Evolutionary conservation across 148 eudicot genomes (phyloP).

Genomic region (Pharnaceum exiguum): DNA sequence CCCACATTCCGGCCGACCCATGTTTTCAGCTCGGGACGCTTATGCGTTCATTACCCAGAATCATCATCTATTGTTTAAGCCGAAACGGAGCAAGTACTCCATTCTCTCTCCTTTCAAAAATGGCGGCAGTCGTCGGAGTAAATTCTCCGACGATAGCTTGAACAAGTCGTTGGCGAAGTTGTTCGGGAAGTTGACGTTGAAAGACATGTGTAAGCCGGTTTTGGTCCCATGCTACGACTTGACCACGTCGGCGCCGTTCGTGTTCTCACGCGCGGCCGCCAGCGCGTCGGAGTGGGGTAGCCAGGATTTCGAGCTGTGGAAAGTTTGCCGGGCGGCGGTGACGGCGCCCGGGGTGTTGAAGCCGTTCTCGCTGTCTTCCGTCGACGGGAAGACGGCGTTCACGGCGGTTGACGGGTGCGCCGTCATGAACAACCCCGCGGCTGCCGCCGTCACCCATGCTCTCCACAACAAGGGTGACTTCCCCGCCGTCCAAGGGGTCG

Average conservation of each 20-base stretch:
- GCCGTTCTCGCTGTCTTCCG: slow-evolving; percentile 40
- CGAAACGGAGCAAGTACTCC: too few relatives aligned
- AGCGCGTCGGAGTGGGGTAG: slow-evolving; percentile 45
- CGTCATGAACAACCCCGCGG: slow-evolving; percentile 74
- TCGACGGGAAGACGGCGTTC: slow-evolving; percentile 47
- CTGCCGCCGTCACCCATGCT: slow-evolving; percentile 69
- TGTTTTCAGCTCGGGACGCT: slow-evolving; percentile 50
- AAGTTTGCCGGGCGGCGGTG: slow-evolving; percentile 59
- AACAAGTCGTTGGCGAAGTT: slow-evolving; percentile 32
- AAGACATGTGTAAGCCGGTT: slow-evolving; percentile 72
- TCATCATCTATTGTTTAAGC: slow-evolving; percentile 32
- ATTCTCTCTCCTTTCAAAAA: too few relatives aligned
- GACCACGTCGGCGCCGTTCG: slow-evolving; percentile 60
- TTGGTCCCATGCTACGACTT: slow-evolving; percentile 66
- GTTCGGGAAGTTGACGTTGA: slow-evolving; percentile 51
- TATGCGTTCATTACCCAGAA: slow-evolving; percentile 36
- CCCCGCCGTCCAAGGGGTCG: slow-evolving; percentile 60
- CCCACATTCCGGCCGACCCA: slow-evolving; percentile 50
- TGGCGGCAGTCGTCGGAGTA: too few relatives aligned
- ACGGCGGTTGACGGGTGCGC: slow-evolving; percentile 60
- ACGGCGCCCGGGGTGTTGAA: slow-evolving; percentile 52
- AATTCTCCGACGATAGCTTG: slow-evolving; percentile 51
- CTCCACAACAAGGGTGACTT: slow-evolving; percentile 64
- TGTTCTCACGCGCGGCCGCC: slow-evolving; percentile 77
- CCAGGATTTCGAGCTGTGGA: slow-evolving; percentile 67